Percentiles rank a stretch among this genome's conserved stretches.
Evolutionary conservation across 2,329 filamentous ascomycete species (phyloP).

Genomic region (Helicocarpus griseus): DNA sequence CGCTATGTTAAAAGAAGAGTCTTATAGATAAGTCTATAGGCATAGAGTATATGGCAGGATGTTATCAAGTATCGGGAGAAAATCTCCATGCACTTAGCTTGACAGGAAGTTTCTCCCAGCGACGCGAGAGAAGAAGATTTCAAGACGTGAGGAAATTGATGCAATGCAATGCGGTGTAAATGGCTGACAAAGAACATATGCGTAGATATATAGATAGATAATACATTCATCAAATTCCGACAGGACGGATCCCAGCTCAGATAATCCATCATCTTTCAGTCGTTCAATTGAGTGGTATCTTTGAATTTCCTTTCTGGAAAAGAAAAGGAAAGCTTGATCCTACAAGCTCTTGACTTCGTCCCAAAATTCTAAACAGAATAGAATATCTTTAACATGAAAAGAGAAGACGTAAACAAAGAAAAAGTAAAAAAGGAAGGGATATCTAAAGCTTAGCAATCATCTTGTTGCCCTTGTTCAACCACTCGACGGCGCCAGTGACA

Average conservation of each 20-base stretch:
- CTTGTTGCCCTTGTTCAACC: constrained; percentile 59
- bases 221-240: neutral
- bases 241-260: neutral
- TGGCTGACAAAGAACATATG: neutral
- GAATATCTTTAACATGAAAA: neutral
- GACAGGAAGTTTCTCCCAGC: too few species aligned
- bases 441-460: constrained; percentile 60
- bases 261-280: too few species aligned
- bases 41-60: too few species aligned
- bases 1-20: too few species aligned
- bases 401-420: neutral
- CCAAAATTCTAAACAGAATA: neutral
- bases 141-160: neutral
- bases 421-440: constrained; percentile 7
- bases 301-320: too few species aligned
- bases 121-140: neutral
- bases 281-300: too few species aligned
- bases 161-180: neutral
- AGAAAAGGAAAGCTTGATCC: neutral
- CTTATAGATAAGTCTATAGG: too few species aligned
- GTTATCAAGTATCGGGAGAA: too few species aligned
- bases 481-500: constrained; percentile 66
- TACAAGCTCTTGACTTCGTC: too few species aligned
- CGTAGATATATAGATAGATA: neutral
- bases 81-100: too few species aligned